These are phyloP conservation scores for Daldinia vernicosa DNA, from an alignment of 495 filamentous ascomycete species.

Conservation along the genomic window DNA sequence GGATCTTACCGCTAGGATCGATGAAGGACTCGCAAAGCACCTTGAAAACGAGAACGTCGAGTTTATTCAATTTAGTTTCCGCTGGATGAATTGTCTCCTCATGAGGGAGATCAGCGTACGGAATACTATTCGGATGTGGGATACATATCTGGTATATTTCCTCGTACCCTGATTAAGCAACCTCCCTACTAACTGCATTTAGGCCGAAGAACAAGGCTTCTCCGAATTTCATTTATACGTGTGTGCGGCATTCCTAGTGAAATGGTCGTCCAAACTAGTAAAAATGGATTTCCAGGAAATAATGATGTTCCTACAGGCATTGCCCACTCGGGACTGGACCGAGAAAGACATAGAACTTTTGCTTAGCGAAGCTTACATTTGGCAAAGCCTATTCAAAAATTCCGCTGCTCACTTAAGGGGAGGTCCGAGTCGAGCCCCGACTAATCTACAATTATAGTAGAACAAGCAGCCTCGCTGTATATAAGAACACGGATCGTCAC, in stretches of 20 bases:
- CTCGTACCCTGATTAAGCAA: neutral
- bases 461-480: neutral
- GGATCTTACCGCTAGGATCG: slow-evolving; percentile 90
- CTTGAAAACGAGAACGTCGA: slow-evolving; percentile 90
- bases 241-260: slow-evolving; percentile 97
- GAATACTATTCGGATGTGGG: slow-evolving; percentile 99
- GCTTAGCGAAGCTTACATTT: slow-evolving; percentile 94
- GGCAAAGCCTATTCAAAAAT: slow-evolving; percentile 91
- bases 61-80: slow-evolving; percentile 98
- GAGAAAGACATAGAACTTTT: slow-evolving; percentile 97
- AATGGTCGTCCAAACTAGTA: slow-evolving; percentile 92
- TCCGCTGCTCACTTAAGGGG: slow-evolving; percentile 82
- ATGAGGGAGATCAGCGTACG: slow-evolving; percentile 97
- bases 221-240: slow-evolving; percentile 98
- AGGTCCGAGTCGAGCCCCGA: slow-evolving; percentile 49
- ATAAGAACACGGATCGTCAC: neutral
- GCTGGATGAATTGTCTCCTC: slow-evolving; percentile 99
- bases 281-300: slow-evolving; percentile 99
- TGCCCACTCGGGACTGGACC: slow-evolving; percentile 95
- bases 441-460: slow-evolving; percentile 54
- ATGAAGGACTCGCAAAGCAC: slow-evolving; percentile 83
- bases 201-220: slow-evolving; percentile 99
- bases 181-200: slow-evolving; percentile 10
- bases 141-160: slow-evolving; percentile 88
- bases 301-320: slow-evolving; percentile 98